phyloP scores from a whole-genome alignment of 495 filamentous ascomycete genomes.

The Trypethelium eluteriae region DNA sequence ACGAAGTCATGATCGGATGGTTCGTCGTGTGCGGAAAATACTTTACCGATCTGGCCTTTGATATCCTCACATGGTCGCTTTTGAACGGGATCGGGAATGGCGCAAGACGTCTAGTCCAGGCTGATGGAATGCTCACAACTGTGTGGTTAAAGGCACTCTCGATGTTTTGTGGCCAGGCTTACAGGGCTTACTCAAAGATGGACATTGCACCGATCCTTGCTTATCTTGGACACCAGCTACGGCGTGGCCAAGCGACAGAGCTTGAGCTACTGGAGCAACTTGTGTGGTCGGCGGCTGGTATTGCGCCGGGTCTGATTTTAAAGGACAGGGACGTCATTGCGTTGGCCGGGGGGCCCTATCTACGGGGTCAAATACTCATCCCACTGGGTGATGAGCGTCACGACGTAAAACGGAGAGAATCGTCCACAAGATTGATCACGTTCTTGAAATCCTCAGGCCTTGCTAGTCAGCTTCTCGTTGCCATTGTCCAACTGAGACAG shows the following conservation, averaged over 20 bases:
- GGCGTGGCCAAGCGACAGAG: constrained; percentile 71
- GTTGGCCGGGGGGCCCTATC: constrained; percentile 74
- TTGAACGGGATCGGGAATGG: constrained; percentile 69
- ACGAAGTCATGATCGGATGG: constrained; percentile 84
- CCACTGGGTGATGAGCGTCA: constrained; percentile 72
- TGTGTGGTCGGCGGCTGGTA: constrained; percentile 84
- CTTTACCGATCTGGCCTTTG: constrained; percentile 85
- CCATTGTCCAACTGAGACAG: constrained; percentile 82
- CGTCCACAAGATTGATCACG: constrained; percentile 68
- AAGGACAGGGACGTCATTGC: constrained; percentile 78
- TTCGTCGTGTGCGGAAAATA: constrained; percentile 90
- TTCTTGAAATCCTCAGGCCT: constrained; percentile 64
- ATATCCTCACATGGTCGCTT: constrained; percentile 84
- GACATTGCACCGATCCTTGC: constrained; percentile 77
- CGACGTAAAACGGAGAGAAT: constrained; percentile 43
- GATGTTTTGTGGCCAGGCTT: constrained; percentile 77
- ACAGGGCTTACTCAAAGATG: constrained; percentile 74
- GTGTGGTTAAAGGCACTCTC: constrained; percentile 81
- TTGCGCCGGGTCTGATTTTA: constrained; percentile 73
- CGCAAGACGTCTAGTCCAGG: constrained; percentile 68
- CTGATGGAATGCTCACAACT: constrained; percentile 77
- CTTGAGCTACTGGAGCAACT: constrained; percentile 82
- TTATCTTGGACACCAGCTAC: constrained; percentile 79
- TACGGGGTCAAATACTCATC: constrained; percentile 70
- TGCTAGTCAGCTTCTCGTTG: constrained; percentile 69